Conservation (phyloP, 129 eudicot genomes). For the Tanacetum coccineum region DNA sequence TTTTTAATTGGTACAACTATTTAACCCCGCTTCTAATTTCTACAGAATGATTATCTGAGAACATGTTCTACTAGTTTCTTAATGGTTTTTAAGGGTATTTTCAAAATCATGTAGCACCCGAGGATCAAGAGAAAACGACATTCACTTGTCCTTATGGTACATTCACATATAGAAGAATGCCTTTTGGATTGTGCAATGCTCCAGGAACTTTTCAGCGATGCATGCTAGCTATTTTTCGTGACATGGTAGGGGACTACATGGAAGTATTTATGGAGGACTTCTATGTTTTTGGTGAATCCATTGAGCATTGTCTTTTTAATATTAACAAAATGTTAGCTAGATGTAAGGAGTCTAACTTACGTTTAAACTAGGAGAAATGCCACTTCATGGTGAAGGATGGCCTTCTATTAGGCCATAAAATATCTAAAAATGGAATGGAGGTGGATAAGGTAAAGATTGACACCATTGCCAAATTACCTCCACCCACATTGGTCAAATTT, state of each 20-base stretch:
- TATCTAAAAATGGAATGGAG: no score
- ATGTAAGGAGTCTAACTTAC: background rate
- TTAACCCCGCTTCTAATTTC: no score
- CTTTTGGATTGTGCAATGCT: background rate
- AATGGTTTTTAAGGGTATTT: background rate
- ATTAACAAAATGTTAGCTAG: background rate
- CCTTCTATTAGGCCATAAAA: background rate
- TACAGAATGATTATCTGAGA: background rate
- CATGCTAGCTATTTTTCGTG: background rate
- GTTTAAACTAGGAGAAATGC: no score
- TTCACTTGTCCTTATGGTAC: background rate
- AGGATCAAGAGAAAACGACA: background rate
- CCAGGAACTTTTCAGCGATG: background rate
- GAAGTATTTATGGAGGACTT: background rate
- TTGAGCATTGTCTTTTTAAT: background rate
- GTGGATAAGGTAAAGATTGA: no score
- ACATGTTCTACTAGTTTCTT: background rate
- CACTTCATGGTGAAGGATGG: background rate
- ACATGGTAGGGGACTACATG: background rate
- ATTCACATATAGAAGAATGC: no score
- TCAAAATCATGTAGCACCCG: background rate
- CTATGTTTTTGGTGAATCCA: background rate
- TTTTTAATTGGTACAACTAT: no score
- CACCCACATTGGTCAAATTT: no score
- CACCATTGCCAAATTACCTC: background rate